These are phyloP conservation scores for Fonsecaea nubica DNA, from an alignment of 2,329 filamentous ascomycete species.

Conservation along the genomic window DNA sequence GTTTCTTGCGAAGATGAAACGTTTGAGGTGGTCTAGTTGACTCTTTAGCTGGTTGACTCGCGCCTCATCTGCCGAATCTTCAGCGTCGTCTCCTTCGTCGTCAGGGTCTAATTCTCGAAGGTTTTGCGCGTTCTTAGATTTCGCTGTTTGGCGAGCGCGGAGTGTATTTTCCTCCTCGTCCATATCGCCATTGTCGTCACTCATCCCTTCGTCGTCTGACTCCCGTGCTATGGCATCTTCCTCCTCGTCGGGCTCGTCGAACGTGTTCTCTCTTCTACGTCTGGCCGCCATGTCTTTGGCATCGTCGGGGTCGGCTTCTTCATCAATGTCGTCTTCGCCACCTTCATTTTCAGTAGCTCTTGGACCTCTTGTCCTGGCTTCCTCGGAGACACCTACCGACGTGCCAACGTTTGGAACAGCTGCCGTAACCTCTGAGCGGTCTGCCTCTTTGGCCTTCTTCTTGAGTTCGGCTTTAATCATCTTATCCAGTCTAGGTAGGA, in stretches of 20 bases:
- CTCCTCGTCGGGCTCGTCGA: slow-evolving; percentile 90
- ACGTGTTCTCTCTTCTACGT: slow-evolving; percentile 73
- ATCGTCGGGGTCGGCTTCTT: slow-evolving; percentile 79
- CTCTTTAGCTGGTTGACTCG: slow-evolving; percentile 71
- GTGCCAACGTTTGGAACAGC: slow-evolving; percentile 79
- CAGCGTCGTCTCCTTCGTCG: slow-evolving; percentile 39
- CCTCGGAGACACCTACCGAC: slow-evolving; percentile 63
- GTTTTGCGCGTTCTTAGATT: slow-evolving; percentile 27
- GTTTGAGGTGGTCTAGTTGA: slow-evolving; percentile 69
- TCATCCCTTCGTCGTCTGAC: slow-evolving; percentile 49
- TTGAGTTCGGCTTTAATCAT: slow-evolving; percentile 77
- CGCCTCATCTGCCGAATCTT: slow-evolving; percentile 54
- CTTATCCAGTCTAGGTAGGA: slow-evolving; percentile 74
- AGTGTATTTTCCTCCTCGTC: slow-evolving; percentile 22
- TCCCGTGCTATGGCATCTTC: slow-evolving; percentile 71
- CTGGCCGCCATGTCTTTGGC: slow-evolving; percentile 62
- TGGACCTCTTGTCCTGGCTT: slow-evolving; percentile 53
- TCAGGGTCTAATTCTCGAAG: slow-evolving; percentile 38
- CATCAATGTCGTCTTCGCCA: slow-evolving; percentile 67
- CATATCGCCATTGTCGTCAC: slow-evolving; percentile 24
- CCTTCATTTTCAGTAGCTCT: slow-evolving; percentile 55
- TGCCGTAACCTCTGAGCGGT: slow-evolving; percentile 63
- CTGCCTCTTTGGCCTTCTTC: slow-evolving; percentile 72
- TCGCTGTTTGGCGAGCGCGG: slow-evolving; percentile 6
- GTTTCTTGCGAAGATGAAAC: slow-evolving; percentile 79